These are phyloP conservation scores for Globisporangium echinulatum DNA, from an alignment of 352 stramenopile genomes.

Conservation along the genomic window DNA sequence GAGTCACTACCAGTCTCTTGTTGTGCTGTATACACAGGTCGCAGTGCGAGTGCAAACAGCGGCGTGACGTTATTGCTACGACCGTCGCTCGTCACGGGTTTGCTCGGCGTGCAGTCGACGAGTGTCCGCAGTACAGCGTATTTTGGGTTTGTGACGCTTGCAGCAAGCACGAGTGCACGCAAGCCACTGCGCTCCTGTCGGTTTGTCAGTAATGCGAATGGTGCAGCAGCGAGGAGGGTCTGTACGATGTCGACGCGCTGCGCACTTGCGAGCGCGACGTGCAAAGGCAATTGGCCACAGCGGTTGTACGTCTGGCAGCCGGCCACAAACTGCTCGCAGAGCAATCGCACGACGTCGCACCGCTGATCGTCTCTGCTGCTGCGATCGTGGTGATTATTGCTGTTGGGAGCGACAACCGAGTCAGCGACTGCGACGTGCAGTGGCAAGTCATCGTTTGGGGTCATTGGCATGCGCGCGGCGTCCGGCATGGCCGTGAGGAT, in stretches of 20 bases:
- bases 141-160: constrained; percentile 21
- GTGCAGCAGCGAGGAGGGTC: constrained; percentile 26
- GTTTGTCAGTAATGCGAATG: constrained; percentile 23
- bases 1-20: background rate
- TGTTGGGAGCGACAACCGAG: background rate
- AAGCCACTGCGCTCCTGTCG: constrained; percentile 31
- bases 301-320: constrained; percentile 40
- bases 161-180: constrained; percentile 35
- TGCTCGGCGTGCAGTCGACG: constrained; percentile 27
- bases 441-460: constrained; percentile 30
- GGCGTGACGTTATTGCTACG: constrained; percentile 25
- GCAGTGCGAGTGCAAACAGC: constrained; percentile 41
- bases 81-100: background rate
- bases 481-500: constrained; percentile 27
- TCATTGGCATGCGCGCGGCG: constrained; percentile 18
- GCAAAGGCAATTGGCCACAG: constrained; percentile 37
- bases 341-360: constrained; percentile 2
- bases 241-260: constrained; percentile 17
- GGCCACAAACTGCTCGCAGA: constrained; percentile 23
- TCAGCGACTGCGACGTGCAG: constrained; percentile 38
- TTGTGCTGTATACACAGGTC: constrained; percentile 18
- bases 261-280: constrained; percentile 31
- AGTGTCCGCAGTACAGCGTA: constrained; percentile 28
- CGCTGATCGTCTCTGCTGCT: background rate
- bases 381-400: no score